Percentiles rank a stretch among this genome's conserved stretches.
phyloP scores from a whole-genome alignment of 2,329 filamentous ascomycete genomes.

The Sporothrix sp. region DNA sequence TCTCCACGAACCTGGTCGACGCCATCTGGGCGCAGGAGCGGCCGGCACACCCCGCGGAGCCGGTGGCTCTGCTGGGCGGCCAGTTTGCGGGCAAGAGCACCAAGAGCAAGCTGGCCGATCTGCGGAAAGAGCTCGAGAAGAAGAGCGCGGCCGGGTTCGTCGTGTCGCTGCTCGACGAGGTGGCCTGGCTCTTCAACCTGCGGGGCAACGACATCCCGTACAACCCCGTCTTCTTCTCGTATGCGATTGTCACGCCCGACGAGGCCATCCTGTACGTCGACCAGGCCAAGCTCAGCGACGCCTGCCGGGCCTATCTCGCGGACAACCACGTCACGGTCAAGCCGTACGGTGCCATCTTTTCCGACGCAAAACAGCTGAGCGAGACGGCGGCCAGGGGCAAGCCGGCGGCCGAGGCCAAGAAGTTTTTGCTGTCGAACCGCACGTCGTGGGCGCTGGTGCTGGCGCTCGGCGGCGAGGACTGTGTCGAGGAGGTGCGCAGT shows the following conservation, averaged over 20 bases:
- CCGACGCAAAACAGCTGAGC: constrained; percentile 60
- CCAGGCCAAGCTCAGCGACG: constrained; percentile 60
- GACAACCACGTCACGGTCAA: constrained; percentile 62
- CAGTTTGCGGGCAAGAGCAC: constrained; percentile 76
- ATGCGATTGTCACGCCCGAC: constrained; percentile 73
- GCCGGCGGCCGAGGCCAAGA: constrained; percentile 34
- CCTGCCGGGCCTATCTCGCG: constrained; percentile 60
- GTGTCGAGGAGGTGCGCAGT: constrained; percentile 78
- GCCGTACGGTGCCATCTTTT: constrained; percentile 74
- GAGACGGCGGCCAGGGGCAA: constrained; percentile 21
- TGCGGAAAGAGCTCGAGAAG: constrained; percentile 86
- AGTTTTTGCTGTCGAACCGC: constrained; percentile 78
- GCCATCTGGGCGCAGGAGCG: constrained; percentile 70
- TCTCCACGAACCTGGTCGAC: constrained; percentile 82
- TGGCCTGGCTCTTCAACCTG: constrained; percentile 98
- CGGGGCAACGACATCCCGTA: constrained; percentile 92
- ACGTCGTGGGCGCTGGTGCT: constrained; percentile 89
- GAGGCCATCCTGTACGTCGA: constrained; percentile 78
- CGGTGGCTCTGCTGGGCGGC: constrained; percentile 59
- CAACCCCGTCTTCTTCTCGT: constrained; percentile 98
- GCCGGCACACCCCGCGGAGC: constrained; percentile 65
- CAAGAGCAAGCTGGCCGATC: constrained; percentile 69
- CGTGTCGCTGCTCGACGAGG: constrained; percentile 89
- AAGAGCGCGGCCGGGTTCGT: constrained; percentile 81
- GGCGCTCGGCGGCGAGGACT: constrained; percentile 73